Evolutionary conservation across 768 basidiomycete species (phyloP).

Genomic region (Macrolepiota dolichaula): DNA sequence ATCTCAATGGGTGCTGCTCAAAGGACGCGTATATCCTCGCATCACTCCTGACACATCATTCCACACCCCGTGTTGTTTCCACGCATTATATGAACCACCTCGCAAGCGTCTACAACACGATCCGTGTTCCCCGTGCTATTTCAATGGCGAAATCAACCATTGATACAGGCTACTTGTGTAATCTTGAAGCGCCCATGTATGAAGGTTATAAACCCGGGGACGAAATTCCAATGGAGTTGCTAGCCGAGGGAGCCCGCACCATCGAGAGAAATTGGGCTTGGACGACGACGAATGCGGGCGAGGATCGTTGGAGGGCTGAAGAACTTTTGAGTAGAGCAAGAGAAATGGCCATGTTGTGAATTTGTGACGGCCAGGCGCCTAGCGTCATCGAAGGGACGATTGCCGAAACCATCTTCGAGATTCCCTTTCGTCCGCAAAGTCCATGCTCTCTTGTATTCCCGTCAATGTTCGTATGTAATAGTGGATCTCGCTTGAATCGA

Average conservation of each 20-base stretch:
- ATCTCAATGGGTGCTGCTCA: not conserved
- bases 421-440: too few species aligned
- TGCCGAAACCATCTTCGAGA: not conserved
- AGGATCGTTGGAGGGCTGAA: conserved; percentile 15
- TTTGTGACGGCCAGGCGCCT: not conserved
- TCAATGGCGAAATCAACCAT: conserved; percentile 14
- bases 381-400: not conserved
- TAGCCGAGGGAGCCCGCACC: conserved; percentile 17
- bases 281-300: conserved; percentile 22
- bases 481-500: too few species aligned
- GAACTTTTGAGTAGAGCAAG: not conserved
- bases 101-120: conserved; percentile 19
- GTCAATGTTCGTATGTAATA: too few species aligned
- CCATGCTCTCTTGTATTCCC: too few species aligned
- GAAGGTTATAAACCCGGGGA: conserved; percentile 24
- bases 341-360: not conserved
- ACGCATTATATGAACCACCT: conserved; percentile 10
- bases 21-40: conserved; percentile 44
- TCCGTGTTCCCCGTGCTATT: conserved; percentile 24
- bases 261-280: conserved; percentile 23
- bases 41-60: conserved; percentile 34
- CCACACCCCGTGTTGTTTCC: conserved; percentile 19
- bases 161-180: conserved; percentile 12
- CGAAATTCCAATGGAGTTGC: conserved; percentile 17
- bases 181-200: conserved; percentile 20